These are phyloP conservation scores for Lachnellula cervina DNA, from an alignment of 2,329 filamentous ascomycete species.

Conservation along the genomic window DNA sequence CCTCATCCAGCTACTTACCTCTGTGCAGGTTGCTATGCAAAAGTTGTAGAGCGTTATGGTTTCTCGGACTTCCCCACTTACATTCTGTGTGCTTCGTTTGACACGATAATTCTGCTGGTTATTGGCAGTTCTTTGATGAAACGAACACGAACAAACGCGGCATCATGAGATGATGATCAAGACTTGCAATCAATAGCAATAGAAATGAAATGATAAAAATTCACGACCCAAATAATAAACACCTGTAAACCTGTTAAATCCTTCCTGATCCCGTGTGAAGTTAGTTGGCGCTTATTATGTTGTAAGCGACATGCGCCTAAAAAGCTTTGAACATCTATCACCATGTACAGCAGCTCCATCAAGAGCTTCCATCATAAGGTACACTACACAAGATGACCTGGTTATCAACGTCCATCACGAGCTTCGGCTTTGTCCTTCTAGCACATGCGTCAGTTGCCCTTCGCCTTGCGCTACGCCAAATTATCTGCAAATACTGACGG, in stretches of 20 bases:
- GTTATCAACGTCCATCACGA: constrained; percentile 65
- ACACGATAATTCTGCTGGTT: constrained; percentile 22
- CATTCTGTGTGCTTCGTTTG: constrained; percentile 20
- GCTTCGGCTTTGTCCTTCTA: constrained; percentile 72
- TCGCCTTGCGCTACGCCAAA: background rate
- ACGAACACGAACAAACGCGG: constrained; percentile 13
- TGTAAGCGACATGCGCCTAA: background rate
- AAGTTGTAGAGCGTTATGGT: constrained; percentile 63
- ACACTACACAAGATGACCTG: constrained; percentile 54
- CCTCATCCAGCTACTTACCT: constrained; percentile 19
- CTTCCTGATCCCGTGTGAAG: background rate
- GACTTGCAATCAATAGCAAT: constrained; percentile 22
- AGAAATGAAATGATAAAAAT: constrained; percentile 25
- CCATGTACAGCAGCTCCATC: background rate
- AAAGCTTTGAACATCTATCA: background rate
- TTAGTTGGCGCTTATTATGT: background rate
- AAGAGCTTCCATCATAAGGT: background rate
- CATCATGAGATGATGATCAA: constrained; percentile 28
- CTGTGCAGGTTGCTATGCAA: constrained; percentile 67
- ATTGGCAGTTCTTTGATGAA: constrained; percentile 16
- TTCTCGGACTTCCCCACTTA: constrained; percentile 11
- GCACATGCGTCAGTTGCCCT: constrained; percentile 70
- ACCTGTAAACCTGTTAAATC: background rate
- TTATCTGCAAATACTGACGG: background rate
- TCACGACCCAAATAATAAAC: background rate